Conservation (phyloP, 2,329 filamentous ascomycete genomes). For the Penicillium nordicum region DNA sequence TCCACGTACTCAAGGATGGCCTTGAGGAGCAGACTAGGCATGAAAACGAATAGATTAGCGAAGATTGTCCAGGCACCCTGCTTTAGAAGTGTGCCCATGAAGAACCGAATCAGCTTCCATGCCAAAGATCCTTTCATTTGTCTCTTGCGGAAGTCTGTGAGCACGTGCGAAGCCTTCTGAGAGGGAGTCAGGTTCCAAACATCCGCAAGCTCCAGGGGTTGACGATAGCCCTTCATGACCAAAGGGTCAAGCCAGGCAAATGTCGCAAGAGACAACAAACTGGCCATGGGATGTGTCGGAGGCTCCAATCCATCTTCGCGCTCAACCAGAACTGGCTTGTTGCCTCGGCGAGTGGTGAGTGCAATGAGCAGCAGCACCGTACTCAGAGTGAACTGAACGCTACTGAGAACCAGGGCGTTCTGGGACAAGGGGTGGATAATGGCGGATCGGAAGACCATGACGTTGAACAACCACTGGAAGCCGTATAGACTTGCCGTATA, state of each 20-base stretch:
- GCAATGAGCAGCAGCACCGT: constrained; percentile 73
- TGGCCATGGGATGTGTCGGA: constrained; percentile 80
- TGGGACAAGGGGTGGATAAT: constrained; percentile 71
- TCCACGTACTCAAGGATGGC: constrained; percentile 95
- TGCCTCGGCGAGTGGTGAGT: constrained; percentile 81
- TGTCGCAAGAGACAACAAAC: constrained; percentile 79
- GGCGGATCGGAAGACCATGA: constrained; percentile 79
- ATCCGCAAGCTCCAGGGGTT: constrained; percentile 74
- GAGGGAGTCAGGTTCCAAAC: constrained; percentile 89
- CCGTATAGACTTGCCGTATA: constrained; percentile 85
- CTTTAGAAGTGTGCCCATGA: constrained; percentile 69
- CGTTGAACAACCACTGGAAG: constrained; percentile 72
- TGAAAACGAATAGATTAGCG: constrained; percentile 80
- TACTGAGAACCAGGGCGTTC: constrained; percentile 61
- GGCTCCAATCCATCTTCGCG: constrained; percentile 87
- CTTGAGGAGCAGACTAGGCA: constrained; percentile 84
- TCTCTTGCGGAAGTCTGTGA: constrained; percentile 78
- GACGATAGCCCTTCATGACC: constrained; percentile 82
- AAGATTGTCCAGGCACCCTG: constrained; percentile 79
- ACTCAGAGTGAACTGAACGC: constrained; percentile 70
- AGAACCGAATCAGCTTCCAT: constrained; percentile 79
- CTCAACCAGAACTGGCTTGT: constrained; percentile 81
- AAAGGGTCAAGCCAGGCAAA: constrained; percentile 90
- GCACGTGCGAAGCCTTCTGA: constrained; percentile 79
- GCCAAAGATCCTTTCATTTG: constrained; percentile 78